Evolutionary conservation across 2,329 filamentous ascomycete genomes (phyloP).

Genomic region (Chaetomium olivaceum): DNA sequence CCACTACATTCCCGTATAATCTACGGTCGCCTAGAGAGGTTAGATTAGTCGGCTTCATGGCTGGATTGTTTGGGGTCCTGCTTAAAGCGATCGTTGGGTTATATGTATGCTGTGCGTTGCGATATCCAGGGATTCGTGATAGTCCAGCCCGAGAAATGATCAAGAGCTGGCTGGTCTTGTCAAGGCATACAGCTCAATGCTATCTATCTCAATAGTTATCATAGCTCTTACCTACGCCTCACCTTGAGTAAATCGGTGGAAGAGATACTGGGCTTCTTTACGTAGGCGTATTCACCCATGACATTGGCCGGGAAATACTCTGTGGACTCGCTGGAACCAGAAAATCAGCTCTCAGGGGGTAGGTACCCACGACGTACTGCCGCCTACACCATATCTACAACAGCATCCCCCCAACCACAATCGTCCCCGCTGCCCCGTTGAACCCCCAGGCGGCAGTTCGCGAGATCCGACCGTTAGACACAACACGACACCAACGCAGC

Average conservation of each 20-base stretch:
- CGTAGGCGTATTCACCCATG: neutral
- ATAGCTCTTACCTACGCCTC: neutral
- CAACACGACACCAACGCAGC: neutral
- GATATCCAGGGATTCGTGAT: neutral
- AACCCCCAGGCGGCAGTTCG: too few relatives aligned
- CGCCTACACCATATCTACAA: too few relatives aligned
- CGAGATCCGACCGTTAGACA: neutral
- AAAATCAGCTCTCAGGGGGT: neutral
- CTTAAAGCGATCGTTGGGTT: neutral
- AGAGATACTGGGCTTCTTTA: too few relatives aligned
- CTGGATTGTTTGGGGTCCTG: neutral
- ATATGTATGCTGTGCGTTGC: neutral
- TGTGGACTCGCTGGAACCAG: neutral
- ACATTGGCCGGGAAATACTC: neutral
- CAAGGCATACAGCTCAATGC: neutral
- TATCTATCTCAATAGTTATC: neutral
- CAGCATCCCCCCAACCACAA: too few relatives aligned
- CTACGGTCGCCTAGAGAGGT: too few relatives aligned
- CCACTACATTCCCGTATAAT: too few relatives aligned
- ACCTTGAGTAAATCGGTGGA: neutral
- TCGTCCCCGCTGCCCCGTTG: too few relatives aligned
- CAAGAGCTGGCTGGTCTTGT: neutral
- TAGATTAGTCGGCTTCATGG: neutral
- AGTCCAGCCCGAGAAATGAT: neutral
- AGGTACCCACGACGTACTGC: neutral